A percentile compares a stretch with the other conserved stretches of the same genome.
Conservation (phyloP, 305 asterid genomes). For the Fraxinus baroniana region DNA sequence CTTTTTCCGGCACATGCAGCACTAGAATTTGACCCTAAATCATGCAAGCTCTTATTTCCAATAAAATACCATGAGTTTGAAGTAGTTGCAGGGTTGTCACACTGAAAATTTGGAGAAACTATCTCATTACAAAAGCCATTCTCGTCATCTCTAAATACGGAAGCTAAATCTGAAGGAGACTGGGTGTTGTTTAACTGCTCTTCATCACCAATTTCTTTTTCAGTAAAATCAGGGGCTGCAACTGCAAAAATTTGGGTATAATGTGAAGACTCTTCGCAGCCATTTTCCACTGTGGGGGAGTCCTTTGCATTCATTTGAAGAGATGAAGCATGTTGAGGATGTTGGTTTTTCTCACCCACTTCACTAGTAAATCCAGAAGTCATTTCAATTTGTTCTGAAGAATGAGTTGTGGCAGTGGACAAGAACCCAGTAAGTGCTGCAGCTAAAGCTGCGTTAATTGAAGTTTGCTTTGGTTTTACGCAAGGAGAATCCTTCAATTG, state of each 20-base stretch:
- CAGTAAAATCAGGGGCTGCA: conserved; percentile 57
- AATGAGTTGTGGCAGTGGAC: conserved; percentile 33
- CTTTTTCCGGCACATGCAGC: conserved; percentile 16
- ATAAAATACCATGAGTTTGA: conserved; percentile 23
- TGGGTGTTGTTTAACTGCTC: conserved; percentile 25
- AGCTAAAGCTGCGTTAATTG: conserved; percentile 81
- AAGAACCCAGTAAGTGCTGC: conserved; percentile 76
- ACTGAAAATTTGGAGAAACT: conserved; percentile 26
- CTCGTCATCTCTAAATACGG: conserved; percentile 23
- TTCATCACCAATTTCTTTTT: conserved; percentile 45
- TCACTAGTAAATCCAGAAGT: conserved; percentile 26
- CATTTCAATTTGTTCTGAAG: conserved; percentile 31
- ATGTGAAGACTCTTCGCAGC: conserved; percentile 29
- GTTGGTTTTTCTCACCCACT: conserved; percentile 30
- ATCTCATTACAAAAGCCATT: conserved; percentile 16
- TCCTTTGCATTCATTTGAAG: conserved; percentile 30
- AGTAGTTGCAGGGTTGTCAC: conserved; percentile 14
- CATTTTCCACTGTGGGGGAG: conserved; percentile 25
- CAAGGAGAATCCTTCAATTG: conserved; percentile 37
- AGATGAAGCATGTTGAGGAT: conserved; percentile 26
- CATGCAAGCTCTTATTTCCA: conserved; percentile 17
- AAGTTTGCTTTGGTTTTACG: conserved; percentile 38
- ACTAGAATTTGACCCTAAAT: conserved; percentile 17
- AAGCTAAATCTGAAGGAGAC: conserved; percentile 28
- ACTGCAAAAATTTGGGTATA: conserved; percentile 34